These are phyloP conservation scores for Ligustrum vulgare DNA, from an alignment of 257 asterid species.

Conservation along the genomic window DNA sequence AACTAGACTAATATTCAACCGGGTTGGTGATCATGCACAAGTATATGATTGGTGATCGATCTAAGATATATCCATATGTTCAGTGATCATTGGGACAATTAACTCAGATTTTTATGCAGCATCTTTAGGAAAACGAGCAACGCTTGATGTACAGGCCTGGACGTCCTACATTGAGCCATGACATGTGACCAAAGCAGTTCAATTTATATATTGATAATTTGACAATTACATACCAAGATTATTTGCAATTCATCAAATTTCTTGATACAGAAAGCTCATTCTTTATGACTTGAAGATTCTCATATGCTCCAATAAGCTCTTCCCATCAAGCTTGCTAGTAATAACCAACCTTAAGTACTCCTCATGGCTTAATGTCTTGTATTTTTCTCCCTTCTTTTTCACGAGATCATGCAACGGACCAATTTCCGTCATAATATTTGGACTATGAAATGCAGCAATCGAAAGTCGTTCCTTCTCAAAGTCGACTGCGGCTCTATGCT, in stretches of 20 bases:
- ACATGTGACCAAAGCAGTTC: background rate
- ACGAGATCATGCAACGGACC: conserved; percentile 28
- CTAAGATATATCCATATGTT: no score
- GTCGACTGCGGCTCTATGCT: conserved; percentile 35
- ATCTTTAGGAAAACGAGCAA: no score
- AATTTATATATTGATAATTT: no score
- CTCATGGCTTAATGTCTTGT: conserved; percentile 21
- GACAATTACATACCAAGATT: background rate
- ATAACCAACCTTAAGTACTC: conserved; percentile 26
- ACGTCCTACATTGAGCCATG: no score
- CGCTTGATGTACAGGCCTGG: no score
- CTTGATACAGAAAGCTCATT: background rate
- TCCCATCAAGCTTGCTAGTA: conserved; percentile 40
- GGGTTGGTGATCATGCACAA: no score
- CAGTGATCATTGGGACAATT: no score
- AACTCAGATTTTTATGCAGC: no score
- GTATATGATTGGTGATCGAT: no score
- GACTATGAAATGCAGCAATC: conserved; percentile 37
- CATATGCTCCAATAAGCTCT: conserved; percentile 26
- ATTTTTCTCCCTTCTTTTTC: conserved; percentile 21
- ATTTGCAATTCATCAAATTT: background rate
- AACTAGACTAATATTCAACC: no score
- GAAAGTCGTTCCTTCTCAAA: conserved; percentile 31
- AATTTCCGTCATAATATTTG: conserved; percentile 10
- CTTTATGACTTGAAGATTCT: conserved; percentile 1